Evolutionary conservation across 495 filamentous ascomycete species (phyloP).

Genomic region (Xylaria longipes): DNA sequence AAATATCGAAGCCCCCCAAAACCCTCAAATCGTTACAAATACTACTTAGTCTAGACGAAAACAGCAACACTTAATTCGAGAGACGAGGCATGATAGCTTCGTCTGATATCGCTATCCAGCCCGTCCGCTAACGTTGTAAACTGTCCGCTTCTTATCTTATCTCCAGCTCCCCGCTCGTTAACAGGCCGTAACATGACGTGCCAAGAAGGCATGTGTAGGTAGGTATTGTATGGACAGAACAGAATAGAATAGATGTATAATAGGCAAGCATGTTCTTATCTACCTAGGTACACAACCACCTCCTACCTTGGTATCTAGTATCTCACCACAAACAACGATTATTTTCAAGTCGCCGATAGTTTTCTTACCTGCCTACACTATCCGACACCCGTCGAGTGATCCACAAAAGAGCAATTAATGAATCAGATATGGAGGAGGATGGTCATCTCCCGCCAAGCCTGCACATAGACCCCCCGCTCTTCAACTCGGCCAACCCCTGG

Average conservation of each 20-base stretch:
- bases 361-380: background rate
- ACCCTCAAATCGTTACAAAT: background rate
- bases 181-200: background rate
- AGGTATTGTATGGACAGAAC: too few species aligned
- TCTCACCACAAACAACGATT: too few species aligned
- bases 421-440: background rate
- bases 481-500: slow-evolving; percentile 77
- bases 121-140: background rate
- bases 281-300: background rate
- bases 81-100: background rate
- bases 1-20: background rate
- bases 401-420: background rate
- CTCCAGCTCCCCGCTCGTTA: slow-evolving; percentile 10
- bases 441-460: slow-evolving; percentile 40
- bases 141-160: slow-evolving; percentile 18
- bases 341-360: background rate
- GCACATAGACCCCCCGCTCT: slow-evolving; percentile 64
- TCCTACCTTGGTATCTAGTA: background rate
- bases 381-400: too few species aligned
- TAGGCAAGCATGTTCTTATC: slow-evolving; percentile 7
- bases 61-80: background rate
- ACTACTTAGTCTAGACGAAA: background rate
- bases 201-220: background rate
- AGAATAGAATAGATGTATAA: slow-evolving; percentile 13
- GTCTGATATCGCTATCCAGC: background rate